Base-by-base conservation (phyloP, 805 yeast genomes). In the Candida incommunis region DNA sequence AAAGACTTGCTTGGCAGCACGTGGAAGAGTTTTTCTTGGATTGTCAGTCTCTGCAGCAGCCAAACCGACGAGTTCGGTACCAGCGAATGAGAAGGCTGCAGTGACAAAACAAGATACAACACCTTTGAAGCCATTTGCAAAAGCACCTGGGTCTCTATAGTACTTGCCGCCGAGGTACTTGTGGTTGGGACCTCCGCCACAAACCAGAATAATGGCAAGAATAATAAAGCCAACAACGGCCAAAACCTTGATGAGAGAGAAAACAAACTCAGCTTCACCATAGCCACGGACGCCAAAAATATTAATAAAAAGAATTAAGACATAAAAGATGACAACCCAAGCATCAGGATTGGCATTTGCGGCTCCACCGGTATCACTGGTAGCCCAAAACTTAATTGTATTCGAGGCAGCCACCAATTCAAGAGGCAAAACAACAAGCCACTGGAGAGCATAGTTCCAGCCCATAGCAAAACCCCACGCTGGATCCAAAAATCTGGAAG, bases 51-150 rank as follows among this genome's bases (percentile, higher is more conserved):
- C 90, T 9, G 88, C 87, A 26, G 87, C 80, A 15, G 86, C 80
- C 26, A 82, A 67, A 43, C 85, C 83, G 34, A 72, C 73, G 52
- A 81, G 65, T 61, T 82, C 90, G 20, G 83, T 74, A 52, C 88
- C 88, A 40, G 82, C 76, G 55, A 76, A 80, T n/a, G 84, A 72
- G 59, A 80, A 82, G 0, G 85, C 84, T 4, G 86, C 84, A 27
- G 80, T 74, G 42, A 80, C 77, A 50, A 81, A 75, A 16, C 75
- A 81, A 0, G 81, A 67, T 48, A 76, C 71, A 40, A 79, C 72
- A 45, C 84, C 84, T 58, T 79, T 76, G 60, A 79, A 76, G 7
- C 70, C 74, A 51, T 86, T 78, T 9, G 79, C 75, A 49, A 58
- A 73, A 29, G 64, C 75, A 59, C 80, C 82, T 0, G 84, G 84